These are phyloP conservation scores for Suhomyces xylopsoci DNA, from an alignment of 805 yeast genomes.

Conservation along the genomic window DNA sequence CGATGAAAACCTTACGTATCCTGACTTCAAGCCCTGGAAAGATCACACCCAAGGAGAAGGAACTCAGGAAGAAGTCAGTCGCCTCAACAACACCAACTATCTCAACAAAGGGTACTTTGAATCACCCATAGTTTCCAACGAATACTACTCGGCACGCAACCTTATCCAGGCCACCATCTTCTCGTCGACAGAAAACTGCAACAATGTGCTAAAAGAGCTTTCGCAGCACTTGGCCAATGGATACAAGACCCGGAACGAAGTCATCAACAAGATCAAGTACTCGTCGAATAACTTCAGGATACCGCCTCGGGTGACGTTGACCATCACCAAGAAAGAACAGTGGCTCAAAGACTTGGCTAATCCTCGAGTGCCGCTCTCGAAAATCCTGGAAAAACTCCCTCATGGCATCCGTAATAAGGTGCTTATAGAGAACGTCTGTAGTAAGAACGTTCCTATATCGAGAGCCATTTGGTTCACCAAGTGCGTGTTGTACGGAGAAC, in stretches of 20 bases:
- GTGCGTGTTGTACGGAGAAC: conserved; percentile 71
- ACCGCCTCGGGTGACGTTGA: conserved; percentile 86
- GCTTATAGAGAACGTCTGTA: conserved; percentile 69
- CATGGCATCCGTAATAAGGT: conserved; percentile 80
- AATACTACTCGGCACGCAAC: conserved; percentile 66
- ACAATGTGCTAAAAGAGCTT: conserved; percentile 33
- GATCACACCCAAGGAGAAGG: conserved; percentile 40
- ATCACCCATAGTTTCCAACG: conserved; percentile 59
- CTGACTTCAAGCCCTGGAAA: conserved; percentile 73
- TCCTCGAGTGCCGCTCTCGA: conserved; percentile 59
- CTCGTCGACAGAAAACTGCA: conserved; percentile 33
- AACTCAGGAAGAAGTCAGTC: conserved; percentile 46
- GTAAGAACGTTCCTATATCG: conserved; percentile 65
- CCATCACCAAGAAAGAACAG: conserved; percentile 78
- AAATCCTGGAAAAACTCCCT: conserved; percentile 76
- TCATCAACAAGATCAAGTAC: conserved; percentile 35
- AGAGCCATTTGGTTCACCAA: conserved; percentile 90
- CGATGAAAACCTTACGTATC: conserved; percentile 36
- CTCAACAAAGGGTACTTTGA: conserved; percentile 73
- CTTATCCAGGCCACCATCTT: conserved; percentile 48
- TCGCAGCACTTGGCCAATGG: conserved; percentile 37
- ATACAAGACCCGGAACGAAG: conserved; percentile 37
- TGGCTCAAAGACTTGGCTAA: conserved; percentile 85
- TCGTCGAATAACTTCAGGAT: conserved; percentile 55
- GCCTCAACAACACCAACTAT: conserved; percentile 46